Base-by-base conservation (phyloP, 1,284 basidiomycete genomes). In the Malassezia japonica region DNA sequence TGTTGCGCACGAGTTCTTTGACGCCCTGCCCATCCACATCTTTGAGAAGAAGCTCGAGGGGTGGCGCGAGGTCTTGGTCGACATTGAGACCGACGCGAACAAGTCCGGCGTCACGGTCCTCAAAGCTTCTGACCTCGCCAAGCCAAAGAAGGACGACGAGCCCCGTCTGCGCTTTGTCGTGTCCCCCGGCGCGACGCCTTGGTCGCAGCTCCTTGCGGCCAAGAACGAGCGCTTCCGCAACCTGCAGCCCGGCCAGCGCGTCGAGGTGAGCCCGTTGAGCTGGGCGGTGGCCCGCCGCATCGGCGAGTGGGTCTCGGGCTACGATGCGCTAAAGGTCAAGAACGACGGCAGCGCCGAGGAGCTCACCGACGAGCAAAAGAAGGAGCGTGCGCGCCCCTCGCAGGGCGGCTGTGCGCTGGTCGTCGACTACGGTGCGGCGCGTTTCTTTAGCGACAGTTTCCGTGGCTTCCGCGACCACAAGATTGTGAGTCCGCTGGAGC, bases 1-100 rank as follows among this genome's bases (percentile, higher is more conserved):
- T 18, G 76, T 95, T 6, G 94, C 92, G 0, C 92, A 98, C 72
- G 94, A 98, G 70, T 95, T 98, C 75, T 96, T 99, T 59, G 94
- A 98, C 68, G 92, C 92, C 0, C 78, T 99, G 42, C 92, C 92
- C 0, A 83, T 95, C 42, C 87, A 95, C 72, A 77, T 92, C 27
- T 78, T 98, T 39, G 83, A 94, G 77, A 67, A 67, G 50, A 61
- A 63, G 6, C 16, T 40, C 5, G 78, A 83, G 32, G 89, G 87
- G 1, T 95, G 88, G 82, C 80, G 85, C 48, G 92, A 96, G 74
- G 81, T 96, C 1, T 76, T 88, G 56, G 81, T 96, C 13, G 83
- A 84, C 43, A 60, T 77, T 43, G 59, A 65, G 23, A n/a, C n/a
- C n/a, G 48, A 57, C 21, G 41, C 8, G 9, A 10, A 29, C 2